Base-by-base conservation (phyloP, 1,284 basidiomycete species). In the Marasmius sp. region DNA sequence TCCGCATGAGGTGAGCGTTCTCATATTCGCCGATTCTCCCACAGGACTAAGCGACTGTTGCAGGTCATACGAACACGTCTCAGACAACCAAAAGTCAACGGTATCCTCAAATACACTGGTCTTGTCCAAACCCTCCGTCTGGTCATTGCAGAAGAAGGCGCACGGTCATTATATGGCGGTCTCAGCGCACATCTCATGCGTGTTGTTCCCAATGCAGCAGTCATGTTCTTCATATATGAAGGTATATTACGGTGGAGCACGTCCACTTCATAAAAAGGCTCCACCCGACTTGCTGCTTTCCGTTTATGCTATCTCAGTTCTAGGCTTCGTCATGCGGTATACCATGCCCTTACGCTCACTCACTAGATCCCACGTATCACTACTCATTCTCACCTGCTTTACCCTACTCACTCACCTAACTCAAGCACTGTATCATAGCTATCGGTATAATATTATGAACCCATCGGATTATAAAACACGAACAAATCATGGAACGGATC, bases 181-280 rank as follows among this genome's bases (percentile, higher is more conserved):
- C 83, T 99, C 58, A 93, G 90, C 58, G 95, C 97, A 0, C 97
- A 99, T 75, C 82, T 99, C 61, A 90, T 99, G 84, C 88, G 97
- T 53, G 97, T 99, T 58, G 93, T 98, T 1, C 97, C 97, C 3
- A 99, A 99, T 68, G 97, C 97, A 0, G 93, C 92, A 0, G 94
- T 97, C 67, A 99, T 98, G 95, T 99, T 91, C 77, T 88, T 85
- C 62, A 92, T 93, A 71, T 93, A 93, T 67, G 91, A 93, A 71
- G 89, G 88, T 14, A 76, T 87, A 33, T 77, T 93, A 37, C 80
- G 85, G n/a, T 92, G 86, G 85, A 77, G 77, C 45, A 59, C 62
- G 39, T 66, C 27, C 27, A 27, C 27, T 27, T 27, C 27, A 27
- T 27, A 27, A 27, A 27, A 27, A 27, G 5, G 27, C 27, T 27